phyloP scores from a whole-genome alignment of 2,329 filamentous ascomycete species.

The Cercospora sp. region DNA sequence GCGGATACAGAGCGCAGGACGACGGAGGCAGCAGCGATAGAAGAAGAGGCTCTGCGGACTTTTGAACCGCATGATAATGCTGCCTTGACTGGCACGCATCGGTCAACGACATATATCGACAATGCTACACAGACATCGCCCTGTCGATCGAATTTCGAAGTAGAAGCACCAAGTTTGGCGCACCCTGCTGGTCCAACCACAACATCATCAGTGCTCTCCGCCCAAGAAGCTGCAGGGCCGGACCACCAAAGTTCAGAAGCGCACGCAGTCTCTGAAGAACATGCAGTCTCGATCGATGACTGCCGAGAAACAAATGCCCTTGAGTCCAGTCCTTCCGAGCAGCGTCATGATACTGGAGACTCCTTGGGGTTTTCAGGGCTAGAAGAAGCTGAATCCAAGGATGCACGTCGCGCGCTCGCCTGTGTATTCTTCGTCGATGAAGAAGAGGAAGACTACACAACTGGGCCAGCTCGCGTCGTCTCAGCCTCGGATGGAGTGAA shows the following conservation, averaged over 20 bases:
- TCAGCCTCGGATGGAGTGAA: slow-evolving; percentile 1
- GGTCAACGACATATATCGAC: background rate
- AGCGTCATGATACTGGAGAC: background rate
- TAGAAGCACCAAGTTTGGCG: background rate
- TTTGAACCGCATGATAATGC: too few species aligned
- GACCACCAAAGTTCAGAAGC: too few species aligned
- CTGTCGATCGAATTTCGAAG: background rate
- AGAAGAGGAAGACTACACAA: slow-evolving; percentile 4
- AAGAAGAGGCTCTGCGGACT: background rate
- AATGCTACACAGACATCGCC: background rate
- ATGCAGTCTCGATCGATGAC: too few species aligned
- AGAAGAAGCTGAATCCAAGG: background rate
- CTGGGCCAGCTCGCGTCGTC: background rate
- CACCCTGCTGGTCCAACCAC: too few species aligned
- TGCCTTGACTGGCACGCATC: too few species aligned
- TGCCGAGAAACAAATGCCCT: too few species aligned
- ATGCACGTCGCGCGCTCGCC: background rate
- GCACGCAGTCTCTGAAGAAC: too few species aligned
- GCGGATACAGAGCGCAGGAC: background rate
- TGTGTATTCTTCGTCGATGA: background rate
- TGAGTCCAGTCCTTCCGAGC: background rate
- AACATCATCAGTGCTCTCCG: too few species aligned
- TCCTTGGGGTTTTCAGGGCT: background rate
- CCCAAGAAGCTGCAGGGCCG: too few species aligned
- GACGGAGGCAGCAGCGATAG: background rate